Conservation (phyloP, 176 grass and related monocot genomes). For the Avena atlantica region DNA sequence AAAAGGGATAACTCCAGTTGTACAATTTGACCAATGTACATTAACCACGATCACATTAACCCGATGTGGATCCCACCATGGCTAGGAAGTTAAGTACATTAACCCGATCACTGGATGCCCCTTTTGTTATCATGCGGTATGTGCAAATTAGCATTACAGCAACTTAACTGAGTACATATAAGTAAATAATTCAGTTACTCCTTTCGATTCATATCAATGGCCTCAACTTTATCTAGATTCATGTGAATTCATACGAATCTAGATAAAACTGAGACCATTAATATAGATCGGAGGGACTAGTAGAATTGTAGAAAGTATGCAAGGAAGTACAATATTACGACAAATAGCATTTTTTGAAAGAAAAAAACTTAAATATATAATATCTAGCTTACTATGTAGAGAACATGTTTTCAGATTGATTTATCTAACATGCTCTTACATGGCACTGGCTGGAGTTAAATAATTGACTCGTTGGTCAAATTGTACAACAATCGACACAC, state of each 20-base stretch:
- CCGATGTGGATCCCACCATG: too few species aligned
- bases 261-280: too few species aligned
- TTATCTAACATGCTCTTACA: neutral
- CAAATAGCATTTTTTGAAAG: neutral
- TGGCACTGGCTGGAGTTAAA: neutral
- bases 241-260: too few species aligned
- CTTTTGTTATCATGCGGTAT: too few species aligned
- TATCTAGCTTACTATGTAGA: neutral
- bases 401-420: neutral
- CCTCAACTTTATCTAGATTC: too few species aligned
- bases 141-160: neutral
- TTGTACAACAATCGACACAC: neutral
- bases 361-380: neutral
- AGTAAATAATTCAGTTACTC: neutral
- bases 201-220: too few species aligned
- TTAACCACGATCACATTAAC: too few species aligned
- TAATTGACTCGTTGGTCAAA: neutral
- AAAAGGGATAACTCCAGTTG: too few species aligned
- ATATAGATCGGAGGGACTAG: neutral
- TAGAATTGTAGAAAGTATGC: neutral
- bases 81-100: too few species aligned
- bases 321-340: neutral
- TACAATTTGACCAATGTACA: too few species aligned
- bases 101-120: too few species aligned
- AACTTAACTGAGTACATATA: neutral